phyloP scores from a whole-genome alignment of 2,329 filamentous ascomycete species.

The Fusarium metavorans region DNA sequence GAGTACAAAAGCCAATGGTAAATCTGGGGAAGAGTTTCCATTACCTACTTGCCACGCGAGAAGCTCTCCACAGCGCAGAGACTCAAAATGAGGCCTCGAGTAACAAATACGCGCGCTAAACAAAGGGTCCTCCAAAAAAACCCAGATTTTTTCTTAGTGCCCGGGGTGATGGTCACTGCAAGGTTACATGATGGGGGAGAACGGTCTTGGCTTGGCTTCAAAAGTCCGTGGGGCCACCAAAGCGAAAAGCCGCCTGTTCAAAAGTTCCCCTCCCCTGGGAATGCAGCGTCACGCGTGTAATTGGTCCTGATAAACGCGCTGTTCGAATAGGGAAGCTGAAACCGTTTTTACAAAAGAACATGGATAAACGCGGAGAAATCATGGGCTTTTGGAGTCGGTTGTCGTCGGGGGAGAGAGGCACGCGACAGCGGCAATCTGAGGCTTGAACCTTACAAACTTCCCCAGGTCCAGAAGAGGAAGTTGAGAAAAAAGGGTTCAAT shows the following conservation, averaged over 20 bases:
- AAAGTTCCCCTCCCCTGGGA: slow-evolving; percentile 26
- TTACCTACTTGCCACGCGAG: slow-evolving; percentile 23
- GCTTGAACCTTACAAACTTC: slow-evolving; percentile 11
- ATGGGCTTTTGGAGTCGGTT: neutral
- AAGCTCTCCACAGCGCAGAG: neutral
- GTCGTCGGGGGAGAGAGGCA: neutral
- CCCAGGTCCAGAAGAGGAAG: slow-evolving; percentile 20
- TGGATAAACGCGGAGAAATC: neutral
- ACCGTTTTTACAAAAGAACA: neutral
- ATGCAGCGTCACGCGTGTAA: slow-evolving; percentile 16
- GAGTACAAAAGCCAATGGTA: neutral
- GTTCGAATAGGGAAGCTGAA: neutral
- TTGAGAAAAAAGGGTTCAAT: slow-evolving; percentile 3
- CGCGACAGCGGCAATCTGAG: neutral
- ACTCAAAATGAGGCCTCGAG: neutral
- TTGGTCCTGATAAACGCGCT: slow-evolving; percentile 19
- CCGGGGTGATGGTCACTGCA: slow-evolving; percentile 3
- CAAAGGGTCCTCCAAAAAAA: slow-evolving; percentile 33
- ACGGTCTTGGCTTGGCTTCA: slow-evolving; percentile 6
- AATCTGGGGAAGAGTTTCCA: slow-evolving; percentile 33
- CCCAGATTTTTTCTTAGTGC: neutral
- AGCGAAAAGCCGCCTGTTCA: slow-evolving; percentile 1
- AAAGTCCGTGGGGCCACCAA: slow-evolving; percentile 32
- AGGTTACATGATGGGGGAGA: slow-evolving; percentile 4
- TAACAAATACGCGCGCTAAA: slow-evolving; percentile 22